Evolutionary conservation across 2,329 filamentous ascomycete species (phyloP), one percentile per base, ranked within the genome.

Genomic region (Biscogniauxia mediterranea): DNA sequence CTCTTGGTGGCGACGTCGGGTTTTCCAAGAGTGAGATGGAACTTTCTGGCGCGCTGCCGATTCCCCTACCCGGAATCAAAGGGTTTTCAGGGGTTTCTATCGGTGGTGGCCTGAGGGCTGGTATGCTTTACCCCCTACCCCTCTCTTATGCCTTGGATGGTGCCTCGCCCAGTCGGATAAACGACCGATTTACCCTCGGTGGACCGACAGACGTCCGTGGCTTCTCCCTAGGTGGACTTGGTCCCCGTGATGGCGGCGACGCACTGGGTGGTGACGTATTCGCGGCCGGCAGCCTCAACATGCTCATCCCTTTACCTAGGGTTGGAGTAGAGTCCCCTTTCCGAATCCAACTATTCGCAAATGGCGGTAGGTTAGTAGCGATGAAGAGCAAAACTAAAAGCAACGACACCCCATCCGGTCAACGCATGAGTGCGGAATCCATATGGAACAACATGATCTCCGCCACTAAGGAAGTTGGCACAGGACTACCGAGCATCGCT

Each of bases 151-250:
- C 78, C 17, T 69, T 82, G 57, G 70, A 76, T 19, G 79, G 80
- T 55, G 83, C 89, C 0, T 81, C 84, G 23, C 85, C 89, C 4
- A 96, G 91, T 67, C 87, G 92, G 28, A 85, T 98, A 71, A 97
- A 96, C 73, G 95, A 99, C 75, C 92, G 95, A 52, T 99, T 99
- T 80, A 88, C 93, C 71, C 90, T 99, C 32, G 95, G 95, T 52
- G 95, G 95, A 0, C 94, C 95, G 3, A 97, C 93, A 2, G 94
- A 97, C 72, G 91, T 99, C 15, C 91, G 95, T 59, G 95, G 95
- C 1, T 99, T 99, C 82, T 89, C 92, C 61, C 85, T 96, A 21
- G 91, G 89, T 20, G 95, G 95, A 1, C 83, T 99, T 5, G 95
- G 95, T 8, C 93, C 95, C 3, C 89, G 90, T 65, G 94, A 98